These are phyloP conservation scores for Xylaria grammica DNA, from an alignment of 495 filamentous ascomycete genomes.

Conservation along the genomic window DNA sequence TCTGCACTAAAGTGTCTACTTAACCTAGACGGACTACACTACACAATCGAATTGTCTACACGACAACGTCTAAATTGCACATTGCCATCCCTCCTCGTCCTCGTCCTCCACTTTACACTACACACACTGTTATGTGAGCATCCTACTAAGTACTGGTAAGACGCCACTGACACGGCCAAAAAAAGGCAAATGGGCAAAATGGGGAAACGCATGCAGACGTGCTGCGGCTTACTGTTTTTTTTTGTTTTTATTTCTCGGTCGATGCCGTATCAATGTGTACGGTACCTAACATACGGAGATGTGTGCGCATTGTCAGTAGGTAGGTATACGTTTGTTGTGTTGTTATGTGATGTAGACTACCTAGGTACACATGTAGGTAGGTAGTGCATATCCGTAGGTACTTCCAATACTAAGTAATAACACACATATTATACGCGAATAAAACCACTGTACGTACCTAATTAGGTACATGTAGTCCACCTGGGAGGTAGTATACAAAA, in stretches of 20 bases:
- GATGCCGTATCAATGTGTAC: neutral
- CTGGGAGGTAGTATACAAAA: too few relatives aligned
- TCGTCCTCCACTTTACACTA: too few relatives aligned
- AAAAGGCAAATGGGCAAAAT: neutral
- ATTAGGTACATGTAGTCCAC: too few relatives aligned
- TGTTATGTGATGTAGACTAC: too few relatives aligned
- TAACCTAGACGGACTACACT: neutral
- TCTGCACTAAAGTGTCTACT: neutral
- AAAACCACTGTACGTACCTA: too few relatives aligned
- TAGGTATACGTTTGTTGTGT: too few relatives aligned
- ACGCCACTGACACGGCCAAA: neutral
- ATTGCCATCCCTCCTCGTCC: constrained; percentile 11
- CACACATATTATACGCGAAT: too few relatives aligned
- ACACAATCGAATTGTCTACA: constrained; percentile 18
- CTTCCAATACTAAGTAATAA: neutral
- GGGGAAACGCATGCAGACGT: neutral
- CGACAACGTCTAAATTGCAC: neutral
- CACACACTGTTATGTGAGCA: neutral
- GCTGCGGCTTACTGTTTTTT: constrained; percentile 1
- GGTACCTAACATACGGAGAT: too few relatives aligned
- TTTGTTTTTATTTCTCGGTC: too few relatives aligned
- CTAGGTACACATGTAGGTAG: too few relatives aligned
- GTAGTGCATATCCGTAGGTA: neutral
- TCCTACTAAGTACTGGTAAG: too few relatives aligned
- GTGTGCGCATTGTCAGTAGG: too few relatives aligned